These are phyloP conservation scores for Hypericum androsaemum DNA, from an alignment of 345 rosid species.

Conservation along the genomic window DNA sequence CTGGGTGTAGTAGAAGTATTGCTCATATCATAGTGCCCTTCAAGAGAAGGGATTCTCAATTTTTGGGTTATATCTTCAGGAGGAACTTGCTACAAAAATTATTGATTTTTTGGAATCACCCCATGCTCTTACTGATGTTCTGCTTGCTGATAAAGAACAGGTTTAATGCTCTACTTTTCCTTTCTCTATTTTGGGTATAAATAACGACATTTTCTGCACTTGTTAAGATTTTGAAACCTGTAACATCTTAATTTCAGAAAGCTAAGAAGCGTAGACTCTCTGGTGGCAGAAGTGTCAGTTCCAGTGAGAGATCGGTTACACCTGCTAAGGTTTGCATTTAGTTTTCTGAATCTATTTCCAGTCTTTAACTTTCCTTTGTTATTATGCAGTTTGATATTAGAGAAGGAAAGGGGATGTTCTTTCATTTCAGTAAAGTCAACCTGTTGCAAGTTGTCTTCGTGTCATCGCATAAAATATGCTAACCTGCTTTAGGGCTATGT, in stretches of 20 bases:
- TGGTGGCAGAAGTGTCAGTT: constrained; percentile 30
- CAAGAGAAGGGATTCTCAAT: too few relatives aligned
- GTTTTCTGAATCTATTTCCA: not conserved
- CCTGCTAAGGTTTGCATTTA: constrained; percentile 56
- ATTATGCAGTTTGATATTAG: not conserved
- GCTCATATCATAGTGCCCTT: constrained; percentile 7
- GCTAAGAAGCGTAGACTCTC: constrained; percentile 54
- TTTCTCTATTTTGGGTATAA: not conserved
- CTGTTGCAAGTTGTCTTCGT: too few relatives aligned
- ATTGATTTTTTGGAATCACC: constrained; percentile 92
- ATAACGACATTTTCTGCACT: not conserved
- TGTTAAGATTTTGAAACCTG: constrained; percentile 3
- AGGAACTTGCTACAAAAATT: constrained; percentile 72
- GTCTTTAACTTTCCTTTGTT: not conserved
- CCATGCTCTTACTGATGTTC: constrained; percentile 56
- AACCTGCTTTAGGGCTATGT: too few relatives aligned
- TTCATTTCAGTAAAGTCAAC: too few relatives aligned
- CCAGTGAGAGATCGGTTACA: constrained; percentile 42
- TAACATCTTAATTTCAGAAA: constrained; percentile 32
- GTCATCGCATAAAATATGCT: too few relatives aligned
- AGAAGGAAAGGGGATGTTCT: too few relatives aligned
- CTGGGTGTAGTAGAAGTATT: constrained; percentile 5
- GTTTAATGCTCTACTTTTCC: constrained; percentile 20
- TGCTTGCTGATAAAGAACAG: constrained; percentile 83
- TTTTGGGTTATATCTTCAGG: constrained; percentile 31